phyloP scores from a whole-genome alignment of 1,284 basidiomycete species.

The Schizopora paradoxa region DNA sequence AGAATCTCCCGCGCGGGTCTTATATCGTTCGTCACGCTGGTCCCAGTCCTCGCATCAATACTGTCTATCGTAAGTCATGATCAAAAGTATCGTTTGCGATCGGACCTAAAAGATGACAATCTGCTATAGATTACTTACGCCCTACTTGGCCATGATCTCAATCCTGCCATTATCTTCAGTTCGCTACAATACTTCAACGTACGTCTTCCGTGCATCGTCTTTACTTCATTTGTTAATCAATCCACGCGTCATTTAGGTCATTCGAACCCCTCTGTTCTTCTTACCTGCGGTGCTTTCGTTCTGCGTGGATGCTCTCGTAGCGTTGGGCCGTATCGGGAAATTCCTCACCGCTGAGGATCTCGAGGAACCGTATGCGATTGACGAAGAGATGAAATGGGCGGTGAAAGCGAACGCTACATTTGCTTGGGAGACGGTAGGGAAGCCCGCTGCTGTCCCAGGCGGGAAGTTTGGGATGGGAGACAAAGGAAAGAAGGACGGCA shows the following conservation, averaged over 20 bases:
- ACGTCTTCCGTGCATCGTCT: slow-evolving; percentile 22
- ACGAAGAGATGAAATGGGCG: slow-evolving; percentile 25
- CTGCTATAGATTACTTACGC: slow-evolving; percentile 65
- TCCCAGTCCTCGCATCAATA: slow-evolving; percentile 68
- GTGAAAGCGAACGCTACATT: slow-evolving; percentile 49
- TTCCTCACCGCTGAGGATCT: slow-evolving; percentile 66
- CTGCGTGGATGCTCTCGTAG: slow-evolving; percentile 55
- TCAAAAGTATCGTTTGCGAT: slow-evolving; percentile 39
- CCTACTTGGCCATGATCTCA: slow-evolving; percentile 57
- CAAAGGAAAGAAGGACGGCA: slow-evolving; percentile 10
- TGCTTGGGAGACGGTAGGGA: slow-evolving; percentile 54
- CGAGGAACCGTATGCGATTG: slow-evolving; percentile 38
- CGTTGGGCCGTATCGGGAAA: slow-evolving; percentile 49
- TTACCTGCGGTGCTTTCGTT: slow-evolving; percentile 47
- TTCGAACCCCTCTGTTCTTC: slow-evolving; percentile 46
- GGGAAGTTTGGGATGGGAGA: slow-evolving; percentile 19
- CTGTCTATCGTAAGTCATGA: slow-evolving; percentile 57
- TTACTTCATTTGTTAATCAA: not conserved
- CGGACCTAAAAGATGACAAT: slow-evolving; percentile 18
- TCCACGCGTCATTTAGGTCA: slow-evolving; percentile 36
- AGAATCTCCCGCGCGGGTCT: slow-evolving; percentile 49
- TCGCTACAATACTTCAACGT: slow-evolving; percentile 74
- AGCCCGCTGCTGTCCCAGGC: slow-evolving; percentile 28
- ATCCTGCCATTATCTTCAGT: slow-evolving; percentile 67
- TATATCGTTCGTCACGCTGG: slow-evolving; percentile 52